phyloP scores from a whole-genome alignment of 2,329 filamentous ascomycete species.

The Pyrenophora tritici-repentis region DNA sequence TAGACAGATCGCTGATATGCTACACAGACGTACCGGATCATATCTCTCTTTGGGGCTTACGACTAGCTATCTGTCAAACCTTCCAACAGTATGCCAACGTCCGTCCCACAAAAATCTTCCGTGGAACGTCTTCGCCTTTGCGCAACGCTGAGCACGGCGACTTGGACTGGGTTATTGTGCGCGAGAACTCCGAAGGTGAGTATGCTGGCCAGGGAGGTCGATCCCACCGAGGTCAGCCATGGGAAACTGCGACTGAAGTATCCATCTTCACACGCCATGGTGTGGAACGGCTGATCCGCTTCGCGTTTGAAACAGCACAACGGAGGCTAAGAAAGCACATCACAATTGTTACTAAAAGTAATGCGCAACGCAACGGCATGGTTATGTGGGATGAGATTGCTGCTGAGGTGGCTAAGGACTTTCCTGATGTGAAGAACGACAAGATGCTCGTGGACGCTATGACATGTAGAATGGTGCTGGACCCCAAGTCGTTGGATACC shows the following conservation, averaged over 20 bases:
- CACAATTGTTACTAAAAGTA: slow-evolving; percentile 69
- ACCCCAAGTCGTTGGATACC: slow-evolving; percentile 64
- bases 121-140: slow-evolving; percentile 64
- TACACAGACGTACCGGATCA: slow-evolving; percentile 60
- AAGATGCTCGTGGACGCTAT: slow-evolving; percentile 72
- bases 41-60: slow-evolving; percentile 61
- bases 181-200: slow-evolving; percentile 70
- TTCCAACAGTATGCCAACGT: slow-evolving; percentile 64
- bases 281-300: slow-evolving; percentile 64
- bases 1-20: not conserved
- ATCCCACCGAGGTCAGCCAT: slow-evolving; percentile 62
- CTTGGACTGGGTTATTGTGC: slow-evolving; percentile 69
- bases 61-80: slow-evolving; percentile 61
- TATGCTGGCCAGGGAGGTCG: slow-evolving; percentile 69
- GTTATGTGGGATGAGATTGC: slow-evolving; percentile 71
- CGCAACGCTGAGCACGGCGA: slow-evolving; percentile 60
- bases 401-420: slow-evolving; percentile 59
- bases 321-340: slow-evolving; percentile 62
- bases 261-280: slow-evolving; percentile 66
- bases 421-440: slow-evolving; percentile 64
- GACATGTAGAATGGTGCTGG: slow-evolving; percentile 67
- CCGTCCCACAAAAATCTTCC: slow-evolving; percentile 64
- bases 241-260: slow-evolving; percentile 67
- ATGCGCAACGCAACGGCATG: slow-evolving; percentile 69
- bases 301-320: slow-evolving; percentile 66